phyloP scores from a whole-genome alignment of 2,329 filamentous ascomycete genomes.

The Alternaria sp. region DNA sequence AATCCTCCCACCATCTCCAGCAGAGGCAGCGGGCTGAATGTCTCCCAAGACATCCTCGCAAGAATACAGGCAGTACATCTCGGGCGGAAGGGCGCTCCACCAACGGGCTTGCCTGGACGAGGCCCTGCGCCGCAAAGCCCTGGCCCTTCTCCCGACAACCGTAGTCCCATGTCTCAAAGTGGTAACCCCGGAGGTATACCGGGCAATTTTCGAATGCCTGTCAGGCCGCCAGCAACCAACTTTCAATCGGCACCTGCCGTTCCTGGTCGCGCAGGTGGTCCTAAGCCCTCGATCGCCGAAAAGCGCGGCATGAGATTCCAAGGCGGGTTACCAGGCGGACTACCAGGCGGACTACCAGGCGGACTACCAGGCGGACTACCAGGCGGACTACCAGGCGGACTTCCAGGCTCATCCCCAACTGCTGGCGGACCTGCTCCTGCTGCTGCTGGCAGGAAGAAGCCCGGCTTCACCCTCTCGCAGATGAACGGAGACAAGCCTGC shows the following conservation, averaged over 20 bases:
- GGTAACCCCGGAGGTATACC: conserved; percentile 53
- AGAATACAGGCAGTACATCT: conserved; percentile 75
- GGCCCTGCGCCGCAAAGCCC: conserved; percentile 41
- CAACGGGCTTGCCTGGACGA: conserved; percentile 37
- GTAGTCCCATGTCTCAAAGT: conserved; percentile 38
- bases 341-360: conserved; percentile 54
- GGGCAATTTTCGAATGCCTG: conserved; percentile 55
- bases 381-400: conserved; percentile 56
- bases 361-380: conserved; percentile 67
- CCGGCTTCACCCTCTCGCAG: conserved; percentile 55
- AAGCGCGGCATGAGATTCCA: conserved; percentile 71
- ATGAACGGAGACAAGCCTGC: conserved; percentile 51
- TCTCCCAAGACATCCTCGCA: conserved; percentile 70
- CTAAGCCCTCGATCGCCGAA: conserved; percentile 70
- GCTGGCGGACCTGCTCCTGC: conserved; percentile 48
- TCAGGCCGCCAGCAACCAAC: conserved; percentile 52
- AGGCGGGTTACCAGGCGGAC: conserved; percentile 65
- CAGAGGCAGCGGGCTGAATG: conserved; percentile 60
- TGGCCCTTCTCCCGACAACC: conserved; percentile 30
- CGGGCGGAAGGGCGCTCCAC: conserved; percentile 67
- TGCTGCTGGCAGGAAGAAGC: conserved; percentile 52
- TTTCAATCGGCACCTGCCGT: conserved; percentile 61
- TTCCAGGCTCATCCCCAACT: conserved; percentile 55
- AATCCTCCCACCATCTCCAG: conserved; percentile 55
- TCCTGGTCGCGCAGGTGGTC: conserved; percentile 57